phyloP scores from a whole-genome alignment of 768 basidiomycete genomes.

The Coprinellus micaceus region DNA sequence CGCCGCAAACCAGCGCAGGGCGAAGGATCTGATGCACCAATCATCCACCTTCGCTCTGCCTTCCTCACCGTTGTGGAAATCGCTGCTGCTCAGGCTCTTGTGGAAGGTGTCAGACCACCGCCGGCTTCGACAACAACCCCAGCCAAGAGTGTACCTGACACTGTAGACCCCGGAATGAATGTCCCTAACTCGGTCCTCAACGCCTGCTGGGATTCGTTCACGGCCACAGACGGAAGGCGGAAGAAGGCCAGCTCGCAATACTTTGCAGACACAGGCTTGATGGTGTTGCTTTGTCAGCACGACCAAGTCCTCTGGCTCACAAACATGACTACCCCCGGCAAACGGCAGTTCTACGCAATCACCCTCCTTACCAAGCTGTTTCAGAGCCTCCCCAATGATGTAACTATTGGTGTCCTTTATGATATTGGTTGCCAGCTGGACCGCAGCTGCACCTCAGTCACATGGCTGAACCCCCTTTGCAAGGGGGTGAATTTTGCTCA shows the following conservation, averaged over 20 bases:
- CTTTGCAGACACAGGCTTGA: constrained; percentile 21
- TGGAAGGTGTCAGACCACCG: background rate
- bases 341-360: constrained; percentile 28
- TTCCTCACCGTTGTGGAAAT: constrained; percentile 7
- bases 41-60: constrained; percentile 7
- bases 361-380: constrained; percentile 29
- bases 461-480: no score
- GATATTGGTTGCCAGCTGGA: constrained; percentile 31
- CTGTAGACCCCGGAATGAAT: background rate
- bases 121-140: background rate
- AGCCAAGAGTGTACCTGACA: background rate
- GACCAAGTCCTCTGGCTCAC: constrained; percentile 29
- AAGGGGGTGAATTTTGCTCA: no score
- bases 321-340: constrained; percentile 31
- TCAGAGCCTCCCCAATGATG: constrained; percentile 21
- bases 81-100: background rate
- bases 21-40: constrained; percentile 1
- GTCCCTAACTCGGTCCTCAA: constrained; percentile 12
- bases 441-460: constrained; percentile 15
- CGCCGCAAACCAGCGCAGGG: background rate
- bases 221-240: constrained; percentile 11
- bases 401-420: constrained; percentile 22
- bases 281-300: constrained; percentile 34
- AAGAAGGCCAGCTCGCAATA: constrained; percentile 8
- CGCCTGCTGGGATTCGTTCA: constrained; percentile 12